Evolutionary conservation across 192 early-diverging fungal species (phyloP).

Genomic region (Entomortierella chlamydospora): DNA sequence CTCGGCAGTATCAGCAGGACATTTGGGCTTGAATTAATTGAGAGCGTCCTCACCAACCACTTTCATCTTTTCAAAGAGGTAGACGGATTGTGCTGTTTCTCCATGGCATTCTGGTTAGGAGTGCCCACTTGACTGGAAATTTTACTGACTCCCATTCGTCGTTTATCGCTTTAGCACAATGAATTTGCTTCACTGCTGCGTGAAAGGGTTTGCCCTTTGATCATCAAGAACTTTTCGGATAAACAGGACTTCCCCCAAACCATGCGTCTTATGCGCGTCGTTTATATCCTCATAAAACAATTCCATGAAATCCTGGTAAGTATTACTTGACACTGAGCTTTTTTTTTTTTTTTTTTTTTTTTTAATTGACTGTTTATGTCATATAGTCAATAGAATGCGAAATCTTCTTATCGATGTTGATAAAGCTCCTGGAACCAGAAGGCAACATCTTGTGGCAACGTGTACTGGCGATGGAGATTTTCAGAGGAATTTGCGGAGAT

Average conservation of each 20-base stretch:
- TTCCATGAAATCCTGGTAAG: constrained; percentile 77
- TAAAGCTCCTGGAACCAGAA: constrained; percentile 84
- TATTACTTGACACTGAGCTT: neutral
- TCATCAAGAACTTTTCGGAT: constrained; percentile 95
- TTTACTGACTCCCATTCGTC: no score
- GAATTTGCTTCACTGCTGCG: constrained; percentile 78
- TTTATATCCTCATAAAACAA: constrained; percentile 82
- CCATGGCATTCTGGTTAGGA: neutral
- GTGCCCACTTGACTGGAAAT: neutral
- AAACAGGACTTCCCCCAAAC: constrained; percentile 84
- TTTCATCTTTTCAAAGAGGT: constrained; percentile 79
- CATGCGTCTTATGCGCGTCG: constrained; percentile 85
- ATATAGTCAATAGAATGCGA: constrained; percentile 91
- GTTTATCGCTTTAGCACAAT: no score
- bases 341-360: neutral
- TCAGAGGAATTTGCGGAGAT: constrained; percentile 74
- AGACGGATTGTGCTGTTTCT: constrained; percentile 20
- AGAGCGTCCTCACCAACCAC: constrained; percentile 87
- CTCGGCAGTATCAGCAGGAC: constrained; percentile 68
- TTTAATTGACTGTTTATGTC: neutral
- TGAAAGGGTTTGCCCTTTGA: constrained; percentile 87
- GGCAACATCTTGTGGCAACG: constrained; percentile 79
- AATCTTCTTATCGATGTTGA: constrained; percentile 91
- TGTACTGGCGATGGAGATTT: constrained; percentile 84
- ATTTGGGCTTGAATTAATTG: constrained; percentile 93